Base-by-base conservation (phyloP, 441 rosid species). In the Jatropha podagrica region DNA sequence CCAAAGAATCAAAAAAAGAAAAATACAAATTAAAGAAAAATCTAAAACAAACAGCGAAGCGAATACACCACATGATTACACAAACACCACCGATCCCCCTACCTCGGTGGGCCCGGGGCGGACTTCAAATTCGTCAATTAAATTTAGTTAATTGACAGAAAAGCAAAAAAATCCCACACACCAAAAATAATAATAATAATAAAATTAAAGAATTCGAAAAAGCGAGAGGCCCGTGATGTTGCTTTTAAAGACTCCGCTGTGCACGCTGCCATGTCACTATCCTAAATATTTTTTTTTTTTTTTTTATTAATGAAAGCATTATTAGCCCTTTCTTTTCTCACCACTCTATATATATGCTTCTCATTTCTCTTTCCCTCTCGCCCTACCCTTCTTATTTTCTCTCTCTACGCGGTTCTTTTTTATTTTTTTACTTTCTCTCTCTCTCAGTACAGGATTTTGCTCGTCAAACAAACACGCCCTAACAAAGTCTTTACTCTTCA, bases 71-170 rank as follows among this genome's bases (percentile, higher is more conserved):
- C 66, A 71, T 44, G 56, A 63, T 51, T 60, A 37, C 68, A 14
- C 11, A 65, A 3, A 26, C 1, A 42, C 9, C 4, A 5, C 55
- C 49, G n/a, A 54, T 48, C 12, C 23, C 65, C 78, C 76, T 55
- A 63, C 54, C 73, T 41, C 74, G 79, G 77, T 79, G 84, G 90
- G 80, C 74, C 88, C 87, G 48, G 46, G 41, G 20, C 86, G 91
- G 91, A 86, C 69, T 80, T 79, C 77, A 85, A 87, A 82, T 14
- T 27, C 73, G 6, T 65, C 8, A 63, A 76, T 85, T 77, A 84
- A 88, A 86, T 84, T 69, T 80, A 81, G 89, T 84, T 83, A 81
- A 84, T 82, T 77, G 71, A 71, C 77, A 74, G 75, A 26, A 68
- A 59, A 68, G 58, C 68, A 64, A 13, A 15, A 52, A 55, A 61